Evolutionary conservation across 345 rosid genomes (phyloP).

Genomic region (Ceriops tagal): DNA sequence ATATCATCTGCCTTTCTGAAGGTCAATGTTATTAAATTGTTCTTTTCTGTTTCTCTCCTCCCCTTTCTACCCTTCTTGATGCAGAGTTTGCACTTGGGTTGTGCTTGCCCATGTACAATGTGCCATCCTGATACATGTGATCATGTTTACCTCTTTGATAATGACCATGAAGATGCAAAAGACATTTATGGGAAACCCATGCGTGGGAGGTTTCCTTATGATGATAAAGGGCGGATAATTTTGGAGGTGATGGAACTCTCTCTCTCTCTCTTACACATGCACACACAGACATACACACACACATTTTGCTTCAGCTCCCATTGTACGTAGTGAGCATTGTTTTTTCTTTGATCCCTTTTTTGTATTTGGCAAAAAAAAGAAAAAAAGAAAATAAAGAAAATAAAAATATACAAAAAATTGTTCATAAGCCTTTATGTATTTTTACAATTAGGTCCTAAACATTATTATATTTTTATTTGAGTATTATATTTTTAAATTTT

Average conservation of each 20-base stretch:
- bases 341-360: background rate
- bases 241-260: constrained; percentile 55
- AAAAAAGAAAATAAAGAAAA: too few species aligned
- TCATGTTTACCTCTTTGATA: constrained; percentile 84
- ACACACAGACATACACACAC: too few species aligned
- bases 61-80: constrained; percentile 4
- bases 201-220: constrained; percentile 82
- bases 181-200: constrained; percentile 74
- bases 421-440: too few species aligned
- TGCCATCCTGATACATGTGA: constrained; percentile 75
- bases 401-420: too few species aligned
- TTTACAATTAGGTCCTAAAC: too few species aligned
- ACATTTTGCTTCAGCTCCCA: too few species aligned
- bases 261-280: background rate
- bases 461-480: too few species aligned
- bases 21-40: background rate
- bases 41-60: background rate
- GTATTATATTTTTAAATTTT: too few species aligned
- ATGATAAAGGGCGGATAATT: constrained; percentile 65
- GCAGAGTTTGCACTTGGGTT: constrained; percentile 70
- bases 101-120: constrained; percentile 53
- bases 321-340: too few species aligned
- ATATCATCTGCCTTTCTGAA: background rate
- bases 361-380: too few species aligned
- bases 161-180: constrained; percentile 88